A percentile compares a stretch with the other conserved stretches of the same genome.
Evolutionary conservation across 805 yeast species (phyloP).

Genomic region (Zygosaccharomyces lentus): DNA sequence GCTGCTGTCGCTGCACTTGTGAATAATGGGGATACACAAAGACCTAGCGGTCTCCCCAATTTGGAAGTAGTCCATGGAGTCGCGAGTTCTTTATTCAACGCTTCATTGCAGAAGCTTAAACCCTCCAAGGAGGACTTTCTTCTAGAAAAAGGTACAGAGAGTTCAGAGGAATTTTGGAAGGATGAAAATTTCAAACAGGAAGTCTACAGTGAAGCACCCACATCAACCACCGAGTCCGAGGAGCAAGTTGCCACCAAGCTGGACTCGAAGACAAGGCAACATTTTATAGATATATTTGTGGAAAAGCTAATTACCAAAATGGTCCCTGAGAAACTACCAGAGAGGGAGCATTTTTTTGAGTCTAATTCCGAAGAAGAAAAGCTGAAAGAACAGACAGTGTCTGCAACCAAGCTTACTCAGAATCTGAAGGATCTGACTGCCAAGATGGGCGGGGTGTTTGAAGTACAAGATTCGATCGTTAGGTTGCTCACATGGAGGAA

Average conservation of each 20-base stretch:
- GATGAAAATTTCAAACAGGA: conserved; percentile 26
- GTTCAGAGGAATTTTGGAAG: conserved; percentile 26
- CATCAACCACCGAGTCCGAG: conserved; percentile 4
- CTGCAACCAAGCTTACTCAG: conserved; percentile 50
- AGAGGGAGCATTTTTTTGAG: conserved; percentile 38
- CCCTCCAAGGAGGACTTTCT: conserved; percentile 8
- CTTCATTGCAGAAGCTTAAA: conserved; percentile 40
- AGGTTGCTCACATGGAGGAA: conserved; percentile 68
- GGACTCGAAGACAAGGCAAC: conserved; percentile 31
- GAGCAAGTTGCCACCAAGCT: conserved; percentile 15
- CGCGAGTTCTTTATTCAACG: conserved; percentile 43
- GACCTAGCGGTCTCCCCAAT: conserved; percentile 17
- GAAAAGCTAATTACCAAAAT: conserved; percentile 50
- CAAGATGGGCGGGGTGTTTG: conserved; percentile 54
- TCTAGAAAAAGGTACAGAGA: conserved; percentile 18
- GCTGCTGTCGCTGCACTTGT: conserved; percentile 15
- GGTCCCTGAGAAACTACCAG: conserved; percentile 47
- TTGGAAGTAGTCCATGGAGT: conserved; percentile 36
- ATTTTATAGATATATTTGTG: conserved; percentile 55
- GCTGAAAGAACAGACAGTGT: conserved; percentile 47
- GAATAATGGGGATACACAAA: conserved; percentile 7
- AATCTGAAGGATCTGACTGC: conserved; percentile 56
- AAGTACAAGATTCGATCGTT: conserved; percentile 55
- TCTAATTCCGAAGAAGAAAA: conserved; percentile 19
- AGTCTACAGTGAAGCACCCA: conserved; percentile 8